Evolutionary conservation across 2,329 filamentous ascomycete species (phyloP).

Genomic region (Botrytis fabae): DNA sequence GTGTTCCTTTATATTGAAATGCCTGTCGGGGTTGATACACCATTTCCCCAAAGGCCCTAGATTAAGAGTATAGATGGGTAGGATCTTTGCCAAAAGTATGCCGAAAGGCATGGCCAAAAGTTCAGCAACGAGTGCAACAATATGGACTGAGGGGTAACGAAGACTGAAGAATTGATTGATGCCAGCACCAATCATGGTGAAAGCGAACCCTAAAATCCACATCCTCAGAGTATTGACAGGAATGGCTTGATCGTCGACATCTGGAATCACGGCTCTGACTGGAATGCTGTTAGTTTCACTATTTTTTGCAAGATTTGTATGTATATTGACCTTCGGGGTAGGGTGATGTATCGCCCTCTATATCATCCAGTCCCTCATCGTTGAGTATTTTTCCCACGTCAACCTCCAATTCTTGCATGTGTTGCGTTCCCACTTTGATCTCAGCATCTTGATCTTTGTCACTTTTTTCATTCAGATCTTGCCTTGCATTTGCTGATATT

Average conservation of each 20-base stretch:
- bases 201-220: conserved; percentile 56
- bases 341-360: conserved; percentile 43
- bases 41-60: conserved; percentile 43
- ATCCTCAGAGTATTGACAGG: conserved; percentile 67
- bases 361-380: conserved; percentile 27
- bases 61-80: conserved; percentile 28
- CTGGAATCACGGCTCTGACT: conserved; percentile 56
- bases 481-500: background rate
- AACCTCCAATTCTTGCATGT: conserved; percentile 30
- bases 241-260: conserved; percentile 63
- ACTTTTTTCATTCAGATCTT: conserved; percentile 7
- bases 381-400: conserved; percentile 26
- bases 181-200: conserved; percentile 41
- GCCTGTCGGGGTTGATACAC: conserved; percentile 60
- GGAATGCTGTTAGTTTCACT: conserved; percentile 43
- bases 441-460: conserved; percentile 17
- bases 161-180: conserved; percentile 37
- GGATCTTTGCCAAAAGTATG: conserved; percentile 45
- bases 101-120: conserved; percentile 32
- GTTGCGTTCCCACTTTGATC: conserved; percentile 24
- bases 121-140: conserved; percentile 32
- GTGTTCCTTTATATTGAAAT: conserved; percentile 71
- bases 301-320: no score
- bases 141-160: conserved; percentile 39
- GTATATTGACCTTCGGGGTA: conserved; percentile 57